phyloP scores from a whole-genome alignment of 1,139 yeast species.

The Suhomyces terraborum region DNA sequence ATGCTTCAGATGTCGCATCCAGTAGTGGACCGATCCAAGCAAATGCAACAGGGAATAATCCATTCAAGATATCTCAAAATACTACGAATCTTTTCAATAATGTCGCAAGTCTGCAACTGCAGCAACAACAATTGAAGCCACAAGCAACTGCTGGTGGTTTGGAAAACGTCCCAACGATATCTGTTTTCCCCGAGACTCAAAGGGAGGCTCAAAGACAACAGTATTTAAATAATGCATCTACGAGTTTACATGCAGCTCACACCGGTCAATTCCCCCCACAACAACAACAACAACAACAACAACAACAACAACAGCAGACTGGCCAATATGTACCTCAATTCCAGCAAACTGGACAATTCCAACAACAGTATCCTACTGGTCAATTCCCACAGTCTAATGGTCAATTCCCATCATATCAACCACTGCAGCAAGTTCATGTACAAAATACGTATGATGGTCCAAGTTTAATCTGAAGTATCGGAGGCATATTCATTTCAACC shows the following conservation, averaged over 20 bases:
- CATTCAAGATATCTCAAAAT: constrained; percentile 45
- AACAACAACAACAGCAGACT: constrained; percentile 5
- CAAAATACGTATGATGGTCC: constrained; percentile 24
- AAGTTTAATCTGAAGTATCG: constrained; percentile 22
- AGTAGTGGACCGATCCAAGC: constrained; percentile 23
- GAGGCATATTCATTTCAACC: constrained; percentile 7
- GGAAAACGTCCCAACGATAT: constrained; percentile 59
- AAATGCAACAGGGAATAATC: constrained; percentile 46
- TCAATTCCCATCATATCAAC: constrained; percentile 16
- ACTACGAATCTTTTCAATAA: constrained; percentile 38
- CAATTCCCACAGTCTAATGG: constrained; percentile 7
- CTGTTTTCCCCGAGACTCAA: constrained; percentile 68
- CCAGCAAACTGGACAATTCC: constrained; percentile 8
- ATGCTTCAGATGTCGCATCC: constrained; percentile 17
- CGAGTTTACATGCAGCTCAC: constrained; percentile 19
- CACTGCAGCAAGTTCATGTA: constrained; percentile 12
- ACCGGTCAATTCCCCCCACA: constrained; percentile 9
- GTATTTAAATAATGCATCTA: constrained; percentile 39
- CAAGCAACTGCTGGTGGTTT: constrained; percentile 71
- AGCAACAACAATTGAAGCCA: constrained; percentile 35
- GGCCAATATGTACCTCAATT: constrained; percentile 2
- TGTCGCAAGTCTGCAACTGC: constrained; percentile 22
- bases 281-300: constrained; percentile 9
- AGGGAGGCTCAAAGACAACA: constrained; percentile 40
- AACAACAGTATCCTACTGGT: constrained; percentile 10